Percentiles rank a stretch among this genome's conserved stretches.
These are phyloP conservation scores for Backusella circina DNA, from an alignment of 192 early-diverging fungal genomes.

Conservation along the genomic window DNA sequence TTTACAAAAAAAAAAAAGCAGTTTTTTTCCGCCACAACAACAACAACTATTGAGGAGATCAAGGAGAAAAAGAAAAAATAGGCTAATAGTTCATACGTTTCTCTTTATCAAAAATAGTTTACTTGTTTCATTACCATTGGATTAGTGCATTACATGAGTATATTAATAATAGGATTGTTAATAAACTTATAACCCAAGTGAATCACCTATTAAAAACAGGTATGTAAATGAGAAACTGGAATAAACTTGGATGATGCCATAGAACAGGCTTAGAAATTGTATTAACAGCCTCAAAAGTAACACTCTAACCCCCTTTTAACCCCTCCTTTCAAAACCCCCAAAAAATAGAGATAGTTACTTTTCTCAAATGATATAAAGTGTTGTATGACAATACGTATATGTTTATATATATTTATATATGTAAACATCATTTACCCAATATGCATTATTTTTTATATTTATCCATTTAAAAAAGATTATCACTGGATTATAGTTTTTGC, in stretches of 20 bases:
- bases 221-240: not conserved
- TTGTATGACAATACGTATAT: not conserved
- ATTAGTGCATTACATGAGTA: not conserved
- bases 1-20: not conserved
- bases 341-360: not conserved
- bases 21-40: not conserved
- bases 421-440: not conserved
- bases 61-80: not conserved
- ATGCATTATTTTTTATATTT: constrained; percentile 3
- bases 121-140: not conserved
- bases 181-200: not conserved
- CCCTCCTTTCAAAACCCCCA: not conserved
- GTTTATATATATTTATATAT: not conserved
- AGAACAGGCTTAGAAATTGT: not conserved
- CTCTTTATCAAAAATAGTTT: not conserved
- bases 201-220: not conserved
- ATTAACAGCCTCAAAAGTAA: not conserved
- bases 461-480: not conserved
- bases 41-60: not conserved
- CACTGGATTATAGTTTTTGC: not conserved
- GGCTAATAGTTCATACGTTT: not conserved
- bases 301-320: not conserved
- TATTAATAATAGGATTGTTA: not conserved
- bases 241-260: not conserved
- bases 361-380: not conserved